Conservation (phyloP, 495 filamentous ascomycete genomes). For the Copromyces sp. region DNA sequence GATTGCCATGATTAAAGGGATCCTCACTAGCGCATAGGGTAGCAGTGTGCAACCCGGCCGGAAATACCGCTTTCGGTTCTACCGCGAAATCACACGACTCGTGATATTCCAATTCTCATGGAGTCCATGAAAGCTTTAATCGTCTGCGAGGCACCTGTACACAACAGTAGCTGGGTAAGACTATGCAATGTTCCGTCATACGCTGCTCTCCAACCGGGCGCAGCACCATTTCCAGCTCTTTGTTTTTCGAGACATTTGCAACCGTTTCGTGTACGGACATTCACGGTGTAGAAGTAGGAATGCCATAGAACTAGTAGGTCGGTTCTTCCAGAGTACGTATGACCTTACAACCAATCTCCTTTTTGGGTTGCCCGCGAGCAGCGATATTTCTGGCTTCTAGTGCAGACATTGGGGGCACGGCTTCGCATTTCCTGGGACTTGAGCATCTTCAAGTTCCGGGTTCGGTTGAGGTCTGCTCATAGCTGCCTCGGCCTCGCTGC, state of each 20-base stretch:
- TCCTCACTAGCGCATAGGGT: not conserved
- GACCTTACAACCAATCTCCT: not conserved
- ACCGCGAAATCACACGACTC: not conserved
- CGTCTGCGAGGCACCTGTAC: not conserved
- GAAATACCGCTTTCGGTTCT: not conserved
- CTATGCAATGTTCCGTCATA: not conserved
- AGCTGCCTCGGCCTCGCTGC: not conserved
- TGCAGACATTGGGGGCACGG: not conserved
- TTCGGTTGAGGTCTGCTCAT: not conserved
- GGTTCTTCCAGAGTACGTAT: not conserved
- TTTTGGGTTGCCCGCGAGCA: not conserved
- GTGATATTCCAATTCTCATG: not conserved
- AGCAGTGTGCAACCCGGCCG: not conserved
- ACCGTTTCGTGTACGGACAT: not conserved
- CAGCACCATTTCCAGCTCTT: not conserved
- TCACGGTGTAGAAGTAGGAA: not conserved
- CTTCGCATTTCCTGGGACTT: not conserved
- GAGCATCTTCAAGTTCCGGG: not conserved
- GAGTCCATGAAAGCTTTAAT: not conserved
- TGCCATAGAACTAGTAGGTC: not conserved
- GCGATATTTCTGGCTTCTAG: not conserved
- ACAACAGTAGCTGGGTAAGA: not conserved
- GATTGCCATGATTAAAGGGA: not conserved
- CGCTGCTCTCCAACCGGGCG: not conserved
- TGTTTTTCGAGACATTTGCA: not conserved